Evolutionary conservation across 1,284 basidiomycete species (phyloP).

Genomic region (Rhodotorula sp.): DNA sequence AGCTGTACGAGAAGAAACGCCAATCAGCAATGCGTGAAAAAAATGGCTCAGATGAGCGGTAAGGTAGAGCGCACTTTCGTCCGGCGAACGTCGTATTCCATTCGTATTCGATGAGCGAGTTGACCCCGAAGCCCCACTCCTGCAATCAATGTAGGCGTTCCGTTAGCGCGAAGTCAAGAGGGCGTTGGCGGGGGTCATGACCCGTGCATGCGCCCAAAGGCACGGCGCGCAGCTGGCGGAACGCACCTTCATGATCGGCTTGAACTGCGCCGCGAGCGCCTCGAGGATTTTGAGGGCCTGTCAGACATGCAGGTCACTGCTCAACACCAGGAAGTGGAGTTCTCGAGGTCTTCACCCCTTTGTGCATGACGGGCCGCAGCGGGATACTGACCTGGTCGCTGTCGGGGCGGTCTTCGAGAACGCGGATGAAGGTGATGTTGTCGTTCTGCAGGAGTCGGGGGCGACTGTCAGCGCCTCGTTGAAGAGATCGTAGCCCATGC

Average conservation of each 20-base stretch:
- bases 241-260: constrained; percentile 30
- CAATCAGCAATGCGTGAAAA: neutral
- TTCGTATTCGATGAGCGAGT: constrained; percentile 32
- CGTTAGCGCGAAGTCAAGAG: too few relatives aligned
- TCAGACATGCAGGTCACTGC: too few relatives aligned
- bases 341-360: too few relatives aligned
- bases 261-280: constrained; percentile 37
- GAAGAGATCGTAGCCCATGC: neutral
- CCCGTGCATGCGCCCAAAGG: neutral
- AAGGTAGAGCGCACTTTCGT: constrained; percentile 8
- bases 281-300: constrained; percentile 32
- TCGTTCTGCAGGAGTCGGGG: constrained; percentile 17
- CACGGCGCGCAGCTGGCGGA: neutral
- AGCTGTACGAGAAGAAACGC: constrained; percentile 32
- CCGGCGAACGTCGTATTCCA: constrained; percentile 29
- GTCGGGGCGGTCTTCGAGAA: constrained; percentile 6
- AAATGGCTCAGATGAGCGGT: constrained; percentile 12
- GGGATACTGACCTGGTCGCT: constrained; percentile 11
- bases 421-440: constrained; percentile 34
- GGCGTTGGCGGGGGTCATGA: neutral
- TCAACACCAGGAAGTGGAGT: too few relatives aligned
- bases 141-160: neutral
- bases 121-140: constrained; percentile 25
- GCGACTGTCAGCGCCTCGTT: neutral
- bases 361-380: neutral